A percentile compares a stretch with the other conserved stretches of the same genome.
Conservation (phyloP, 352 stramenopile genomes). For the Pythium dissotocum region DNA sequence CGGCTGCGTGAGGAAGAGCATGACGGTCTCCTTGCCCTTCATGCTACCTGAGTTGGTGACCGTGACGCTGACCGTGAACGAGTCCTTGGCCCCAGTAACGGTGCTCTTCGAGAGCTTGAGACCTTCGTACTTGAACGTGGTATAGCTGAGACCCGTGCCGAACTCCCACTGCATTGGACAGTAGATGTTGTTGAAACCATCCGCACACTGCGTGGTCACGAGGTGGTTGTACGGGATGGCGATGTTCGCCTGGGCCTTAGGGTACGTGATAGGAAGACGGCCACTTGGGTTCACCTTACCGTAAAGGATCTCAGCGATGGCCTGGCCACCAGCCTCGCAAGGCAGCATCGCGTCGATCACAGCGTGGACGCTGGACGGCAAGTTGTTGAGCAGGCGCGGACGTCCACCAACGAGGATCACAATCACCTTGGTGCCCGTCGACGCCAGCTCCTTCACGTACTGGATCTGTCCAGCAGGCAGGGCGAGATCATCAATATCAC, state of each 20-base stretch:
- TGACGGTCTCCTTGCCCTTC: neutral
- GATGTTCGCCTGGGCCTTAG: slow-evolving; percentile 59
- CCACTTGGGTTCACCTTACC: slow-evolving; percentile 83
- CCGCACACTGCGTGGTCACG: slow-evolving; percentile 35
- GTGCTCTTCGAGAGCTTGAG: slow-evolving; percentile 35
- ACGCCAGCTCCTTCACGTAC: slow-evolving; percentile 67
- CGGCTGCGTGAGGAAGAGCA: neutral
- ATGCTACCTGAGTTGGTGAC: neutral
- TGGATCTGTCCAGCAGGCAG: slow-evolving; percentile 66
- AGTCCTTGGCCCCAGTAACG: slow-evolving; percentile 20
- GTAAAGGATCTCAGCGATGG: slow-evolving; percentile 82
- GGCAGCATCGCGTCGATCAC: slow-evolving; percentile 82
- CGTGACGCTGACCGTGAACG: neutral
- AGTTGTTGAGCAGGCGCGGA: slow-evolving; percentile 66
- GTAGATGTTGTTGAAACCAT: slow-evolving; percentile 15
- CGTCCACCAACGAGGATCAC: slow-evolving; percentile 79
- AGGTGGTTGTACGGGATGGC: slow-evolving; percentile 80
- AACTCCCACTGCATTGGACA: slow-evolving; percentile 55
- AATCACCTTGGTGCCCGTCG: slow-evolving; percentile 78
- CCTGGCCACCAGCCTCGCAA: slow-evolving; percentile 74
- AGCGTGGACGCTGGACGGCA: slow-evolving; percentile 59
- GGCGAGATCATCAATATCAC: slow-evolving; percentile 79
- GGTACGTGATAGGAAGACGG: slow-evolving; percentile 81
- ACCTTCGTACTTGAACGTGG: slow-evolving; percentile 49
- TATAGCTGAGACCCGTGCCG: slow-evolving; percentile 62